Evolutionary conservation across 2,329 filamentous ascomycete genomes (phyloP), one percentile per base, ranked within the genome.

Genomic region (Fusarium oxysporum): DNA sequence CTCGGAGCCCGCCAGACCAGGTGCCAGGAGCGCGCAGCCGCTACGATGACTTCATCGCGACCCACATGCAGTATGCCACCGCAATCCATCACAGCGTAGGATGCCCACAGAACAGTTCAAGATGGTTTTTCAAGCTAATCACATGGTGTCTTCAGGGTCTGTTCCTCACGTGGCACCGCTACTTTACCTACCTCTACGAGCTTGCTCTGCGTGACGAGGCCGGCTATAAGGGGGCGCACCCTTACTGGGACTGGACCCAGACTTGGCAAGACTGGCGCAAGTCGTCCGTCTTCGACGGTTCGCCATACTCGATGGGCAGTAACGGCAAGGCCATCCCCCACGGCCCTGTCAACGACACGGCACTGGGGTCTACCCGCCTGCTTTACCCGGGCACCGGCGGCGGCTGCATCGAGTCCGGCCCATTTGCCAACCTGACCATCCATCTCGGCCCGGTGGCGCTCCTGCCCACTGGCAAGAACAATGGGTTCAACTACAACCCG

Each of bases 231-330:
- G 82, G 82, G 14, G 78, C 75, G 61, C 82, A 83, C 48, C 82
- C 82, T 55, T 88, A 87, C 80, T 84, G 83, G 80, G 85, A 88
- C 74, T 89, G 86, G 86, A 81, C 82, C 5, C 82, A 81, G 70
- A 85, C 83, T 76, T 82, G 84, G 11, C 45, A 48, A 48, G 67
- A 77, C 5, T 84, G 86, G n/a, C 81, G 83, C 62, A 65, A 83
- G 63, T 88, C 86, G 1, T 85, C 86, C 19, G 76, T 89, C 45
- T 89, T 91, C 72, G 85, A 87, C 71, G 88, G 88, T 56, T 83
- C 83, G 62, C 80, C 80, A 6, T 84, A 82, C 65, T 83, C 81
- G 57, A 77, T 87, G 80, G 82, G 83, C 21, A 84, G 85, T n/a
- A 84, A 88, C 62, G 53, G 53, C 53, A 56, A 56, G 53, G 28